Evolutionary conservation across 495 filamentous ascomycete genomes (phyloP), one percentile per base, ranked within the genome.

Genomic region (Daldinia grandis): DNA sequence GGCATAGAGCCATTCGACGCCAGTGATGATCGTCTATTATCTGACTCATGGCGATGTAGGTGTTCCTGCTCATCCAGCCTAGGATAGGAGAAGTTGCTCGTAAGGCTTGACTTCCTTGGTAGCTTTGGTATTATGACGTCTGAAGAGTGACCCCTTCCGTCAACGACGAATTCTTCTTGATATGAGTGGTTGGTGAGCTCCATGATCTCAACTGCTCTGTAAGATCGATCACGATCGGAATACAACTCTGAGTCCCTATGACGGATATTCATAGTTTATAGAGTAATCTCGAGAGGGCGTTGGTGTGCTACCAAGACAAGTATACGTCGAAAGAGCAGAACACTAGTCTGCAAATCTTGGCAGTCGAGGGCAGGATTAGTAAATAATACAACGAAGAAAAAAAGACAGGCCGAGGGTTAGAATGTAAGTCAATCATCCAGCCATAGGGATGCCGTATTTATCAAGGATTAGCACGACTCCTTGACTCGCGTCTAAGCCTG

Each of bases 251-350:
- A 69, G 64, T 70, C 59, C 51, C 42, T 74, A 68, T 74, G 73
- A 72, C 64, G 73, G 73, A 71, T 61, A 50, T 57, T 28, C 37
- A 50, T 1, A 49, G 75, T 76, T 76, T 77, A 77, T 77, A 77
- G 64, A 59, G 58, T 64, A 69, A 44, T 37, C 19, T 50, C 14
- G 47, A 64, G 61, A 49, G 49, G 53, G 56, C 70, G 59, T 40
- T 58, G 64, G 59, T 42, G 64, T 60, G 24, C 58, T 58, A 44
- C 38, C 66, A 72, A 63, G 62, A 74, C 68, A 67, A 21, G 50
- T 19, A 63, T 51, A 55, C 33, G 44, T 53, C 38, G 33, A 47
- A 28, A 61, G 28, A 54, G 55, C 33, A 60, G 53, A 71, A 64
- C 56, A 51, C 70, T 58, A 40, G 24, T 56, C 64, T 60, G 64